phyloP scores from a whole-genome alignment of 2,329 filamentous ascomycete genomes.

The Penicillium decumbens region DNA sequence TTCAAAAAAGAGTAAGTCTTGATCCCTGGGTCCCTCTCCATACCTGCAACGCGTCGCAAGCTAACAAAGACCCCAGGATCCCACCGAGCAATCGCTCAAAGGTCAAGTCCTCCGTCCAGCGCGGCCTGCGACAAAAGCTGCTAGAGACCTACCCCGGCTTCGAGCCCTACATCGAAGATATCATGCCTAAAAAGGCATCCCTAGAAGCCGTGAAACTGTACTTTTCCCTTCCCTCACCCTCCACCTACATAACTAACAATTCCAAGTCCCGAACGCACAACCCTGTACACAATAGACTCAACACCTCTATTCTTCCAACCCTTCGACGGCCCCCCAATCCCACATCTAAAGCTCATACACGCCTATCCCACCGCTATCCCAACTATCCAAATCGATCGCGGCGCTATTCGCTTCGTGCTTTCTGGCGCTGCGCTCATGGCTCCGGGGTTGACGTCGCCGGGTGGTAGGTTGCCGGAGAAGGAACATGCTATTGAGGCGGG shows the following conservation, averaged over 20 bases:
- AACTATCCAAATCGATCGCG: constrained; percentile 83
- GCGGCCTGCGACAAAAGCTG: constrained; percentile 75
- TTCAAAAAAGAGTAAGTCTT: constrained; percentile 82
- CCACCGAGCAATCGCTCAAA: constrained; percentile 79
- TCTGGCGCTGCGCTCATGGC: constrained; percentile 94
- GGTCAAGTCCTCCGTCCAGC: constrained; percentile 94
- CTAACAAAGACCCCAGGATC: constrained; percentile 52
- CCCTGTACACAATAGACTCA: constrained; percentile 76
- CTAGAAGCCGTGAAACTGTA: constrained; percentile 84
- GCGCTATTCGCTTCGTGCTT: constrained; percentile 93
- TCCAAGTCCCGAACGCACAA: constrained; percentile 70
- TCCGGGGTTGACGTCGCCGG: constrained; percentile 78
- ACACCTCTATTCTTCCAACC: constrained; percentile 90
- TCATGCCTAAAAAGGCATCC: constrained; percentile 91
- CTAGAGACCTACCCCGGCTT: constrained; percentile 81
- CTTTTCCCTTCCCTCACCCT: constrained; percentile 12
- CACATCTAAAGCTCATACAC: constrained; percentile 85
- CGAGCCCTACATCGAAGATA: constrained; percentile 81
- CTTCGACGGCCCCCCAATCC: constrained; percentile 69
- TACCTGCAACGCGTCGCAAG: constrained; percentile 5
- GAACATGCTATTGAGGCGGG: constrained; percentile 67
- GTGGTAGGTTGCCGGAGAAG: constrained; percentile 68
- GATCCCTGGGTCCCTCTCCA: too few species aligned
- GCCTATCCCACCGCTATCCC: constrained; percentile 81
- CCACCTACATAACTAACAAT: neutral